Base-by-base conservation (phyloP, 768 basidiomycete species). In the Albatrellus ellisii region DNA sequence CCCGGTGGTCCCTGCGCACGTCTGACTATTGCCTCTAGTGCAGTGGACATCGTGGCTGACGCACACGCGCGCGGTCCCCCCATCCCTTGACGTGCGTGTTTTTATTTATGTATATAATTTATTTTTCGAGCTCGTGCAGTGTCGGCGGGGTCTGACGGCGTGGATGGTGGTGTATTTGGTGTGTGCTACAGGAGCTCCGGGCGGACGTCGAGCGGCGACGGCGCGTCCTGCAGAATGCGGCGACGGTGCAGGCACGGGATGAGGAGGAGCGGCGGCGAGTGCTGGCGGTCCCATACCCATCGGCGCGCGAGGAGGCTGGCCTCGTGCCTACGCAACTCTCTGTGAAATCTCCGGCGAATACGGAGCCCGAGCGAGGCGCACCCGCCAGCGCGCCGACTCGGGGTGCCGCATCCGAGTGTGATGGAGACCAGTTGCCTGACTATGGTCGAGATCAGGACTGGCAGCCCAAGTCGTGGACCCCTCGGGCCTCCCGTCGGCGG, bases 41-140 rank as follows among this genome's bases (percentile, higher is more conserved):
- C 50, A 51, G 5, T 51, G 50, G 50, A 26, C 39, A 20, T 45
- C 50, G 20, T 51, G 50, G 50, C 41, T 51, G 1, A 36, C 47
- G 1, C 50, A 51, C 28, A 51, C 47, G 0, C 41, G 47, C 20
- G 25, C 37, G 20, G 20, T 41, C 36, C 28, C 48, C 11, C 50
- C 50, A 3, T 15, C 44, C 7, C 27, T 44, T 8, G 47, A 49
- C 28, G 50, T 46, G 6, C 36, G 44, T 48, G 21, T 20, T 14
- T 18, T 5, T 17, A 14, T 17, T 32, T 18, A n/a, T n/a, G n/a
- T 45, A 5, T 21, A 21, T 14, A 36, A 36, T 32, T 27, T 4
- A 26, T 32, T n/a, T 39, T 24, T 27, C 25, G 35, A 28, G 21
- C 25, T 40, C 24, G 15, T 26, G n/a, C n/a, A n/a, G n/a, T n/a